phyloP scores from a whole-genome alignment of 1,284 basidiomycete species.

The Termitomyces sp. region DNA sequence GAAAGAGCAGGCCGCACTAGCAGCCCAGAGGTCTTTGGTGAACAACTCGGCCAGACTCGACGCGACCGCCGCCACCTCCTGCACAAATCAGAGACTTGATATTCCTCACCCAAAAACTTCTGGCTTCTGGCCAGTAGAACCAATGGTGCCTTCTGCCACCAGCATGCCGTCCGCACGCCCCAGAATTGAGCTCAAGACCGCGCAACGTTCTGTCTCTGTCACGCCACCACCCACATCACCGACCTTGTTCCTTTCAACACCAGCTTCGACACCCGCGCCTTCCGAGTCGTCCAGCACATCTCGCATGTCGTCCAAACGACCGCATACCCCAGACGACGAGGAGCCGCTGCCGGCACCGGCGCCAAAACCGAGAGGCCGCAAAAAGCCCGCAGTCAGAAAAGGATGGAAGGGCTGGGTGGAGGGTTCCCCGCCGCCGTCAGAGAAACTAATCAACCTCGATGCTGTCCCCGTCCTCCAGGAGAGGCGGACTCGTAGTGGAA shows the following conservation, averaged over 20 bases:
- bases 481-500: conserved; percentile 70
- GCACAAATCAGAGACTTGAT: conserved; percentile 25
- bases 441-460: conserved; percentile 76
- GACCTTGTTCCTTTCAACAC: conserved; percentile 54
- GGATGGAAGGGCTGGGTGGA: conserved; percentile 87
- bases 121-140: conserved; percentile 42
- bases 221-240: conserved; percentile 63
- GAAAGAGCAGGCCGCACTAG: conserved; percentile 35
- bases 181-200: conserved; percentile 59
- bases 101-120: conserved; percentile 26
- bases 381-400: conserved; percentile 64
- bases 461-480: conserved; percentile 51
- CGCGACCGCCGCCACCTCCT: conserved; percentile 22
- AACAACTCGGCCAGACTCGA: conserved; percentile 16
- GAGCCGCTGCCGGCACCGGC: conserved; percentile 33
- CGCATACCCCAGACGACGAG: conserved; percentile 55
- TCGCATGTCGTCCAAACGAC: conserved; percentile 71
- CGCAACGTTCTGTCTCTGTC: conserved; percentile 65
- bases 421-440: conserved; percentile 72
- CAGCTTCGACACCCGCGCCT: conserved; percentile 66
- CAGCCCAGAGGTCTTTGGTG: conserved; percentile 22
- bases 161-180: conserved; percentile 39
- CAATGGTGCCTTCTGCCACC: not conserved
- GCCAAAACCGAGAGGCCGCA: conserved; percentile 37
- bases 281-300: conserved; percentile 69